Percentiles rank a stretch among this genome's conserved stretches.
These are phyloP conservation scores for Barnettozyma salicaria DNA, from an alignment of 805 yeast species.

Conservation along the genomic window DNA sequence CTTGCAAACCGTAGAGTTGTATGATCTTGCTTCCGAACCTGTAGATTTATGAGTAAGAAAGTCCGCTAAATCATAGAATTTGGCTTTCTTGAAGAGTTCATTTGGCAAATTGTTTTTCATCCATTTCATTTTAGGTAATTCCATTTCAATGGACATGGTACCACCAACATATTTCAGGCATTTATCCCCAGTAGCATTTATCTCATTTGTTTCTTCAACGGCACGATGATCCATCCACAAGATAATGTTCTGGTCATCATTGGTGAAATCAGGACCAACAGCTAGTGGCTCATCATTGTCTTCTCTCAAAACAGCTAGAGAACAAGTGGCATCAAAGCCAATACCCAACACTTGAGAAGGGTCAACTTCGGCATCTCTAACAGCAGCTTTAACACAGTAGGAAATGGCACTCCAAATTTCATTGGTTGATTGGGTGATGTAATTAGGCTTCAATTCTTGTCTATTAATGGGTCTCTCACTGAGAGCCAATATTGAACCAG, in stretches of 20 bases:
- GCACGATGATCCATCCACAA: constrained; percentile 99
- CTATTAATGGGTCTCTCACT: constrained; percentile 76
- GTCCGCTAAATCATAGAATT: constrained; percentile 91
- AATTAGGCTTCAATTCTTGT: constrained; percentile 65
- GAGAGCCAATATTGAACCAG: constrained; percentile 74
- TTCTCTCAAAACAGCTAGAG: constrained; percentile 75
- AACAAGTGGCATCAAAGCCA: constrained; percentile 97
- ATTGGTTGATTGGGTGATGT: constrained; percentile 79
- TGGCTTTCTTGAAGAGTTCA: constrained; percentile 49
- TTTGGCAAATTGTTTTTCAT: constrained; percentile 76
- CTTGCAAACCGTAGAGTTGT: constrained; percentile 88
- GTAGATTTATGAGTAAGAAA: constrained; percentile 89
- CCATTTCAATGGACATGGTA: constrained; percentile 97
- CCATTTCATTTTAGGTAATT: constrained; percentile 96
- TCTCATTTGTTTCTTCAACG: constrained; percentile 65
- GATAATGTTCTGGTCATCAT: constrained; percentile 72
- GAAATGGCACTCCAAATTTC: constrained; percentile 92
- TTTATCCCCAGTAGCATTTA: constrained; percentile 75
- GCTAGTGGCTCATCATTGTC: constrained; percentile 63
- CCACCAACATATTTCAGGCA: constrained; percentile 93
- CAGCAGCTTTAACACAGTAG: constrained; percentile 68
- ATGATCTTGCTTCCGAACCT: constrained; percentile 79
- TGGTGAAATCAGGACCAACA: constrained; percentile 86
- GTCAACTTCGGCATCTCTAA: constrained; percentile 70
- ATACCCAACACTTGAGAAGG: constrained; percentile 69